Percentiles rank a stretch among this genome's conserved stretches.
phyloP scores from a whole-genome alignment of 495 filamentous ascomycete species.

The Peziza echinospora region DNA sequence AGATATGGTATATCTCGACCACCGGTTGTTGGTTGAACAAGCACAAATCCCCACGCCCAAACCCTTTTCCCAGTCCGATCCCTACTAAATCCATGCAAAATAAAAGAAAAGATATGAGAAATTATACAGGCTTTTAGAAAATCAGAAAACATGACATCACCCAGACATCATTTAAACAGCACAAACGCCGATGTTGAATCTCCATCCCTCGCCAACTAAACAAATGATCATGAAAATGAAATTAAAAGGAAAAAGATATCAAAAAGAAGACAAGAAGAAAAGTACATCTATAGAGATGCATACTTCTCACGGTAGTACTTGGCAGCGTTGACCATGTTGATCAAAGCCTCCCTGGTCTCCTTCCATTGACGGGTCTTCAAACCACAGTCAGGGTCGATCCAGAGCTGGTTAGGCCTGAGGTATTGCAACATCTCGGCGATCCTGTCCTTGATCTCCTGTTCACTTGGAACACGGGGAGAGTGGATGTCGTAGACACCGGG shows the following conservation, averaged over 20 bases:
- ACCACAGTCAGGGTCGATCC: slow-evolving; percentile 97
- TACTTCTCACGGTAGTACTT: slow-evolving; percentile 79
- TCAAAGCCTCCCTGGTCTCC: slow-evolving; percentile 82
- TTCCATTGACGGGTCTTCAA: slow-evolving; percentile 93
- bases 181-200: slow-evolving; percentile 38
- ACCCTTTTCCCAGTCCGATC: neutral
- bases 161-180: neutral
- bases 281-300: too few relatives aligned
- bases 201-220: slow-evolving; percentile 15
- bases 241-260: slow-evolving; percentile 28
- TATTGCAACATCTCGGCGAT: slow-evolving; percentile 92
- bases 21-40: neutral
- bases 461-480: slow-evolving; percentile 81
- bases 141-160: neutral
- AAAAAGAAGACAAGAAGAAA: slow-evolving; percentile 25
- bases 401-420: slow-evolving; percentile 87
- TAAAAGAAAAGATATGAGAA: slow-evolving; percentile 1
- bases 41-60: neutral
- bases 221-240: slow-evolving; percentile 7
- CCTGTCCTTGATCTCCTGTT: slow-evolving; percentile 93
- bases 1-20: neutral
- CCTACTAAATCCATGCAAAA: neutral
- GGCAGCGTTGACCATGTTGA: slow-evolving; percentile 87
- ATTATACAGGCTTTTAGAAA: neutral
- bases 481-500: slow-evolving; percentile 99